Percentiles rank a stretch among this genome's conserved stretches.
phyloP scores from a whole-genome alignment of 495 filamentous ascomycete genomes.

The Xylaria telfairii region DNA sequence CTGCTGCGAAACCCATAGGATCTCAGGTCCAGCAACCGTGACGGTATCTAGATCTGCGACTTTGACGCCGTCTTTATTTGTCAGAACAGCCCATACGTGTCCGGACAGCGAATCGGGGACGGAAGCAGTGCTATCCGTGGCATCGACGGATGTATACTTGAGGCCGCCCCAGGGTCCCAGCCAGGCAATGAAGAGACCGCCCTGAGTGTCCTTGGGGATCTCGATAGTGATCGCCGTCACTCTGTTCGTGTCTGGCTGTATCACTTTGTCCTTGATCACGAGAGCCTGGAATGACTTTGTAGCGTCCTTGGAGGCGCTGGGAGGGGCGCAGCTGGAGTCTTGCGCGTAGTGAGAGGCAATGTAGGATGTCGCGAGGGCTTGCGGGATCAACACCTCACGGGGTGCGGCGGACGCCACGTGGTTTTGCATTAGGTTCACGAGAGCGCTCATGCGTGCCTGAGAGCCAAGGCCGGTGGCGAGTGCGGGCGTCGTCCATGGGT shows the following conservation, averaged over 20 bases:
- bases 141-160: conserved; percentile 38
- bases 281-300: conserved; percentile 35
- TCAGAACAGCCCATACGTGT: conserved; percentile 46
- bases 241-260: conserved; percentile 22
- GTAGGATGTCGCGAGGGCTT: conserved; percentile 44
- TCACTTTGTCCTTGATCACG: conserved; percentile 18
- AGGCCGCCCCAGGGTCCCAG: conserved; percentile 46
- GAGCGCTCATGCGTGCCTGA: conserved; percentile 45
- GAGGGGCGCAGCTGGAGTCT: conserved; percentile 11
- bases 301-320: conserved; percentile 31
- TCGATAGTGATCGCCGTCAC: conserved; percentile 33
- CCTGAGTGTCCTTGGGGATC: conserved; percentile 19
- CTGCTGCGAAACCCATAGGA: conserved; percentile 46
- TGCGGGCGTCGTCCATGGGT: conserved; percentile 46
- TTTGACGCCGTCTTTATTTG: conserved; percentile 31
- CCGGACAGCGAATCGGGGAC: conserved; percentile 44
- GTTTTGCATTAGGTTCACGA: conserved; percentile 52
- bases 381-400: conserved; percentile 43
- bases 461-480: conserved; percentile 44
- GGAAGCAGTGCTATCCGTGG: conserved; percentile 21
- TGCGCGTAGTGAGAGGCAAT: conserved; percentile 38
- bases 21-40: conserved; percentile 46
- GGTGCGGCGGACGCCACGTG: conserved; percentile 43
- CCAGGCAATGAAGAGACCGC: conserved; percentile 43
- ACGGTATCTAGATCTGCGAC: conserved; percentile 32